phyloP scores from a whole-genome alignment of 2,329 filamentous ascomycete species.

The Microcyclospora tardicrescens region DNA sequence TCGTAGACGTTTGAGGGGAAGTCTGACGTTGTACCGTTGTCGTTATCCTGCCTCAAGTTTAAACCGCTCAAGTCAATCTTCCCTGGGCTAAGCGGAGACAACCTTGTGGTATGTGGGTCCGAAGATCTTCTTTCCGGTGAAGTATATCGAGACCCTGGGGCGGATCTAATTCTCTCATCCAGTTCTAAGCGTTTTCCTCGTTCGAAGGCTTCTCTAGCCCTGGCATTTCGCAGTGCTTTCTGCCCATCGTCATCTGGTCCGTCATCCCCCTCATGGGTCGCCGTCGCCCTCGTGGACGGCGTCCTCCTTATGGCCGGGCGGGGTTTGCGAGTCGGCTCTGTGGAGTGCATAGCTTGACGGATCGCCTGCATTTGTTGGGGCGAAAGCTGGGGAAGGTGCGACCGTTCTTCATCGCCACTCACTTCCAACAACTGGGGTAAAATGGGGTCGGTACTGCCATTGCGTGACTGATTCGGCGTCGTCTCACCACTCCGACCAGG shows the following conservation, averaged over 20 bases:
- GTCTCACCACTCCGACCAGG: slow-evolving; percentile 6
- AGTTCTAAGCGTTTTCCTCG: slow-evolving; percentile 22
- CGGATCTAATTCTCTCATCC: slow-evolving; percentile 16
- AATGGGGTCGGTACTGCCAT: slow-evolving; percentile 6
- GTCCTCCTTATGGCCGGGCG: slow-evolving; percentile 18
- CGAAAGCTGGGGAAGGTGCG: slow-evolving; percentile 20
- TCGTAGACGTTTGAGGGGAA: background rate
- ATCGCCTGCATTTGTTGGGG: slow-evolving; percentile 20
- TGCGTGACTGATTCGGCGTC: slow-evolving; percentile 6
- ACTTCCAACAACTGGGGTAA: slow-evolving; percentile 1
- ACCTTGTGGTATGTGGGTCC: background rate
- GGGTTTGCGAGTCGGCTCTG: slow-evolving; percentile 13
- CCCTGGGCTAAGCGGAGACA: slow-evolving; percentile 3
- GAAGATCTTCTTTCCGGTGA: slow-evolving; percentile 15
- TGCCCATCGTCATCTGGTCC: slow-evolving; percentile 12
- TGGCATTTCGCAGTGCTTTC: slow-evolving; percentile 10
- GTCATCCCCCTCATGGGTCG: slow-evolving; percentile 10
- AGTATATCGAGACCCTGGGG: slow-evolving; percentile 16
- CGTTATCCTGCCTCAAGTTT: slow-evolving; percentile 20
- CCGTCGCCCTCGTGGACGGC: slow-evolving; percentile 6
- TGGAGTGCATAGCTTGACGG: slow-evolving; percentile 13
- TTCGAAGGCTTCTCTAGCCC: slow-evolving; percentile 21
- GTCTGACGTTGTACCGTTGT: slow-evolving; percentile 10
- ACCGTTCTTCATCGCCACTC: slow-evolving; percentile 7
- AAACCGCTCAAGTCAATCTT: slow-evolving; percentile 20